phyloP scores from a whole-genome alignment of 495 filamentous ascomycete species.

The Glutinoglossum americanum region DNA sequence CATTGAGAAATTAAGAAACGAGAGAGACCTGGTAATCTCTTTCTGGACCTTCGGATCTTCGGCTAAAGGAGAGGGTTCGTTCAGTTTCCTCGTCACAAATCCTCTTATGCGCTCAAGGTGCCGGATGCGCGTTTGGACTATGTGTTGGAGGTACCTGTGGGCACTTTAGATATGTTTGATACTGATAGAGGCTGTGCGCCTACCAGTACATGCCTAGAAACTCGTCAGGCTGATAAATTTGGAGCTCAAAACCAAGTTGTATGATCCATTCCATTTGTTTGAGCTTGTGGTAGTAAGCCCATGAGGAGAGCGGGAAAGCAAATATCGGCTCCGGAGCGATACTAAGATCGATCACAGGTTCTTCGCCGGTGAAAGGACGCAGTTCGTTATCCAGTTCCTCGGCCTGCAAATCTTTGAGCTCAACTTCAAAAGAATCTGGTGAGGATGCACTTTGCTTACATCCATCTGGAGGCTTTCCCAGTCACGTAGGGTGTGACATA shows the following conservation, averaged over 20 bases:
- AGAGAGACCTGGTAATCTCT: slow-evolving; percentile 29
- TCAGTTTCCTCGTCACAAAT: slow-evolving; percentile 25
- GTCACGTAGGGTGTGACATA: slow-evolving; percentile 60
- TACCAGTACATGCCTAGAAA: slow-evolving; percentile 83
- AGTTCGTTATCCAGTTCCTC: slow-evolving; percentile 60
- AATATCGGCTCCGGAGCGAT: slow-evolving; percentile 23
- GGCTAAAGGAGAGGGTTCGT: not conserved
- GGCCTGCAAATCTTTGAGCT: slow-evolving; percentile 21
- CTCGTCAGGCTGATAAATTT: slow-evolving; percentile 75
- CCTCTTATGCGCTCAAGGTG: slow-evolving; percentile 52
- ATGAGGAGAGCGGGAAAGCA: slow-evolving; percentile 59
- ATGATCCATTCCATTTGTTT: slow-evolving; percentile 69
- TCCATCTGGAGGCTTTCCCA: slow-evolving; percentile 76
- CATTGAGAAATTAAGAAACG: slow-evolving; percentile 35
- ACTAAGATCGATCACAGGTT: slow-evolving; percentile 22
- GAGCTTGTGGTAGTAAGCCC: slow-evolving; percentile 78
- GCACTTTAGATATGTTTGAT: not conserved
- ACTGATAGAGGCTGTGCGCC: slow-evolving; percentile 3
- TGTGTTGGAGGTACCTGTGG: slow-evolving; percentile 26
- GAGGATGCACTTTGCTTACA: slow-evolving; percentile 16
- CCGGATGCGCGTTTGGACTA: slow-evolving; percentile 29
- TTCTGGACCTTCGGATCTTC: slow-evolving; percentile 11
- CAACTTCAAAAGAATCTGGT: not conserved
- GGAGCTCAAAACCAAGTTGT: slow-evolving; percentile 88
- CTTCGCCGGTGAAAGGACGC: slow-evolving; percentile 37